A percentile compares a stretch with the other conserved stretches of the same genome.
phyloP scores from a whole-genome alignment of 2,329 filamentous ascomycete genomes.

The Hymenoscyphus fraxineus region DNA sequence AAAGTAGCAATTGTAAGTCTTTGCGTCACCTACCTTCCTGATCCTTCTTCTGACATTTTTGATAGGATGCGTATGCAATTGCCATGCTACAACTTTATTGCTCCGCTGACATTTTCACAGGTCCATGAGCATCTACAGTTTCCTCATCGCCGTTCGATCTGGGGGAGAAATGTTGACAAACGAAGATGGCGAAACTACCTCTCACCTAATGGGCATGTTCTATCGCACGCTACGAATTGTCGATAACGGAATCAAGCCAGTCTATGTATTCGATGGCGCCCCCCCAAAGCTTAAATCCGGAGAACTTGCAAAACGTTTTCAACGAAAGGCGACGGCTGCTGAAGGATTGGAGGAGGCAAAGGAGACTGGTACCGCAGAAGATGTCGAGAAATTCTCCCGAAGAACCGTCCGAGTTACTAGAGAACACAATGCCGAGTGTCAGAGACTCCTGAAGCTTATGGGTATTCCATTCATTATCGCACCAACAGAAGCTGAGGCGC shows the following conservation, averaged over 20 bases:
- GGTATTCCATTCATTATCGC: slow-evolving; percentile 93
- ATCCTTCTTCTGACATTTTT: slow-evolving; percentile 18
- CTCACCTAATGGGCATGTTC: slow-evolving; percentile 98
- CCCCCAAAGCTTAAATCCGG: slow-evolving; percentile 97
- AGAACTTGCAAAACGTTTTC: slow-evolving; percentile 92
- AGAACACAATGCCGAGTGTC: slow-evolving; percentile 95
- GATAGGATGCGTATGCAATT: slow-evolving; percentile 54
- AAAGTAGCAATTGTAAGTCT: slow-evolving; percentile 90
- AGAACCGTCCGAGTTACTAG: slow-evolving; percentile 91
- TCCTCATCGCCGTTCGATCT: slow-evolving; percentile 94
- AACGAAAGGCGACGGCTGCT: slow-evolving; percentile 87
- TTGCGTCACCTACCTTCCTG: slow-evolving; percentile 1
- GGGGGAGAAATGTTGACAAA: slow-evolving; percentile 95
- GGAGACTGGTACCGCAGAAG: slow-evolving; percentile 92
- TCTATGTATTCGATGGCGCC: slow-evolving; percentile 96
- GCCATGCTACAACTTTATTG: not conserved
- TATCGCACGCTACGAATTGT: slow-evolving; percentile 97
- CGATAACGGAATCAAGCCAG: slow-evolving; percentile 96
- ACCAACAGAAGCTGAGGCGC: slow-evolving; percentile 94
- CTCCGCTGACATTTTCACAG: slow-evolving; percentile 40
- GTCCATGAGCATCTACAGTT: slow-evolving; percentile 99
- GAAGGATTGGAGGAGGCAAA: slow-evolving; percentile 92
- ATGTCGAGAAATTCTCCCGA: slow-evolving; percentile 96
- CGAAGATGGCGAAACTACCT: slow-evolving; percentile 93
- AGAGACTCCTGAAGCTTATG: slow-evolving; percentile 87